phyloP scores from a whole-genome alignment of 164 flowering plant genomes.

The Vitis cinerea region DNA sequence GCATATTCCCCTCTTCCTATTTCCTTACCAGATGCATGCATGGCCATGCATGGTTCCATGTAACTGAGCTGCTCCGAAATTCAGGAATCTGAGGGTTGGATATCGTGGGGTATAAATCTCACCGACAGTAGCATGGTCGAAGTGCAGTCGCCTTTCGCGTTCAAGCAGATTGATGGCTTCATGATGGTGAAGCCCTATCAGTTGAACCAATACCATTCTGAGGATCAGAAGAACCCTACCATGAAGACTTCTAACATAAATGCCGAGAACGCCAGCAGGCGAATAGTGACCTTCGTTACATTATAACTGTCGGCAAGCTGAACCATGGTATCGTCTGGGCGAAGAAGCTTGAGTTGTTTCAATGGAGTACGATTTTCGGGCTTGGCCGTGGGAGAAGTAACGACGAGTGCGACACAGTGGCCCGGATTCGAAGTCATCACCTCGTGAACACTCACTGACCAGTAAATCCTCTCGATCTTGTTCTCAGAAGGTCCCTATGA shows the following conservation, averaged over 20 bases:
- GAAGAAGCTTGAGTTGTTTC: constrained; percentile 33
- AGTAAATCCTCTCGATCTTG: constrained; percentile 33
- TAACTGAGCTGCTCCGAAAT: too few species aligned
- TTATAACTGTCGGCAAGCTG: constrained; percentile 20
- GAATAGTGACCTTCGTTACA: constrained; percentile 20
- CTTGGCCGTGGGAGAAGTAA: constrained; percentile 8
- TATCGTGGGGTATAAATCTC: constrained; percentile 21
- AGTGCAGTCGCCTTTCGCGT: constrained; percentile 26
- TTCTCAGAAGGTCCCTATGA: constrained; percentile 54
- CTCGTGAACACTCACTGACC: constrained; percentile 32
- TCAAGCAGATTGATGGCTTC: constrained; percentile 2
- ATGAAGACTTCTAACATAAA: constrained; percentile 22
- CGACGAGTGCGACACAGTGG: constrained; percentile 41
- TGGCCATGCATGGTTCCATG: too few species aligned
- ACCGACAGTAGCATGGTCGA: constrained; percentile 28
- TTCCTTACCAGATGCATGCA: too few species aligned
- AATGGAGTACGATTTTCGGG: constrained; percentile 26
- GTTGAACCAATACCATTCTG: constrained; percentile 16
- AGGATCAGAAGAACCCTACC: constrained; percentile 17
- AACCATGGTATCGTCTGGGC: background rate
- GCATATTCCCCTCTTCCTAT: too few species aligned
- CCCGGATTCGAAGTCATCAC: constrained; percentile 49
- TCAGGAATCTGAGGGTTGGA: too few species aligned
- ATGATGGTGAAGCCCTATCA: constrained; percentile 28
- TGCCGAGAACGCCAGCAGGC: constrained; percentile 15